phyloP scores from a whole-genome alignment of 2,329 filamentous ascomycete species.

The Diaporthe citri region DNA sequence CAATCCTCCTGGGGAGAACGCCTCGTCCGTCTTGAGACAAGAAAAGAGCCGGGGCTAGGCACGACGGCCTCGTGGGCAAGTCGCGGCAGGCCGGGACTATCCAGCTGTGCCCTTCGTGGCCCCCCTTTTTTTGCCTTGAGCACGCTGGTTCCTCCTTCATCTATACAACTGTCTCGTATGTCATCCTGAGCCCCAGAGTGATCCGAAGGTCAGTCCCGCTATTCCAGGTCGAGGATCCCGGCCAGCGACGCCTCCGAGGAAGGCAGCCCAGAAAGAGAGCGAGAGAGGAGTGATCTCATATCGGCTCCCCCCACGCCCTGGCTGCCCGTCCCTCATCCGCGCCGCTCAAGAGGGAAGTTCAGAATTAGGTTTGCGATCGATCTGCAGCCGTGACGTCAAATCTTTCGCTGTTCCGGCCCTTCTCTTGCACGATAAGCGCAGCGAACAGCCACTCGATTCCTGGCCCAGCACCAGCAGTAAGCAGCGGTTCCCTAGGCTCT shows the following conservation, averaged over 20 bases:
- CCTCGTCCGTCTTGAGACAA: constrained; percentile 14
- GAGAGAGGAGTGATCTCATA: constrained; percentile 9
- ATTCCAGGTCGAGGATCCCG: constrained; percentile 27
- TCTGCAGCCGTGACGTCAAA: constrained; percentile 35
- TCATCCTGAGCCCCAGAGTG: constrained; percentile 13
- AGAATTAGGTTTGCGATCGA: constrained; percentile 33
- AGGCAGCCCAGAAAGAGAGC: not conserved
- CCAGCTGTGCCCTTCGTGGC: not conserved
- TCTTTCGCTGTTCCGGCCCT: constrained; percentile 9
- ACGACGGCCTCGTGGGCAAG: constrained; percentile 11
- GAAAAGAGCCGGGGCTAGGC: constrained; percentile 7
- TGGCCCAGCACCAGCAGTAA: constrained; percentile 22
- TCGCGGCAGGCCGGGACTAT: constrained; percentile 33
- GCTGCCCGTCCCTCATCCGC: not conserved
- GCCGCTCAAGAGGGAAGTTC: constrained; percentile 11
- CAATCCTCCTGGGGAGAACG: not conserved
- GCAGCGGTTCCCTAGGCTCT: constrained; percentile 29
- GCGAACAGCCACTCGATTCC: constrained; percentile 27
- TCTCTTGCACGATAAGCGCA: constrained; percentile 16
- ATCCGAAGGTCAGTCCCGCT: constrained; percentile 27
- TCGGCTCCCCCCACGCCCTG: not conserved
- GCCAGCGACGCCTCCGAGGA: not conserved
- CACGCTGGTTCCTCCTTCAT: constrained; percentile 20
- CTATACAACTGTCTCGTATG: constrained; percentile 19
- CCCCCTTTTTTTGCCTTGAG: constrained; percentile 6